A percentile compares a stretch with the other conserved stretches of the same genome.
Evolutionary conservation across 139 green algal species (phyloP).

Genomic region (Pseudopediastrum boryanum): DNA sequence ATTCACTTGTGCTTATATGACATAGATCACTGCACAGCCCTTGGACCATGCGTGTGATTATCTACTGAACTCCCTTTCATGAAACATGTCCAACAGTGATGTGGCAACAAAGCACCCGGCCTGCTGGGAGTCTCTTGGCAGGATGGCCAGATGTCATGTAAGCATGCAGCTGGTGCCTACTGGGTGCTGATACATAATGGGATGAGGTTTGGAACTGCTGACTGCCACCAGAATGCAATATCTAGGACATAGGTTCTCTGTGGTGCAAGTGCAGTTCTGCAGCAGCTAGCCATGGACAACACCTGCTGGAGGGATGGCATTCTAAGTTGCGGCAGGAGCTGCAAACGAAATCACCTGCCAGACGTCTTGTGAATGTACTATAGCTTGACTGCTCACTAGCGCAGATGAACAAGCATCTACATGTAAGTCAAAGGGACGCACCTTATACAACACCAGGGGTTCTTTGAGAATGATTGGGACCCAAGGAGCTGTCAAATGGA

Average conservation of each 20-base stretch:
- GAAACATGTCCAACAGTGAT: neutral
- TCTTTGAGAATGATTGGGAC: neutral
- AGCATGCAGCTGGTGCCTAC: no score
- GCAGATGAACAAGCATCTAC: no score
- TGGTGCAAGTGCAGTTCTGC: neutral
- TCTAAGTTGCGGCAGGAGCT: neutral
- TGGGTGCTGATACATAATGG: no score
- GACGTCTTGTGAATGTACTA: neutral
- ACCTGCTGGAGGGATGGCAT: neutral
- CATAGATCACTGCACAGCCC: neutral
- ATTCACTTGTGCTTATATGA: neutral
- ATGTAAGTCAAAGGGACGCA: neutral
- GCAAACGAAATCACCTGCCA: neutral
- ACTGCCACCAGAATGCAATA: no score
- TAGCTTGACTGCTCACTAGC: no score
- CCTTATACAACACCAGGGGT: constrained; percentile 11
- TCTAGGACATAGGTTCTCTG: no score
- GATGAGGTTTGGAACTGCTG: no score
- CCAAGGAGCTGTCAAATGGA: constrained; percentile 10
- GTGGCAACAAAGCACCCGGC: neutral
- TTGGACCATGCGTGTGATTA: neutral
- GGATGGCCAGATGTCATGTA: no score
- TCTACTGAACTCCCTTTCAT: neutral
- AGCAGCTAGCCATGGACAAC: neutral
- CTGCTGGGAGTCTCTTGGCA: neutral